These are phyloP conservation scores for Pichia kluyveri DNA, from an alignment of 805 yeast genomes.

Conservation along the genomic window DNA sequence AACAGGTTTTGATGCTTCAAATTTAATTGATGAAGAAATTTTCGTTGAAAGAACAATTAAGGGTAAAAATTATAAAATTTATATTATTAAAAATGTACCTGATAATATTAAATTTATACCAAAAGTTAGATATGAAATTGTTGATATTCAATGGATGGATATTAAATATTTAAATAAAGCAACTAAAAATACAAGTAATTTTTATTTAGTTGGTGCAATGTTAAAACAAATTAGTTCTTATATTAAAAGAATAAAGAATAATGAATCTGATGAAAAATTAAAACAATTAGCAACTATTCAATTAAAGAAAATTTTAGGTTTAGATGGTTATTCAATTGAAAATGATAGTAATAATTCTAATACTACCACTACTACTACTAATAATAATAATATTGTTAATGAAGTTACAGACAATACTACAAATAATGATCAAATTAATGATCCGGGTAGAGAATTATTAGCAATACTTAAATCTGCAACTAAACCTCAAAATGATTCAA, in stretches of 20 bases:
- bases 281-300: constrained; percentile 55
- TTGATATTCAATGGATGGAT: constrained; percentile 71
- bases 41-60: constrained; percentile 71
- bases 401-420: too few relatives aligned
- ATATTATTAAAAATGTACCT: constrained; percentile 67
- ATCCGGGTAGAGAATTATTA: constrained; percentile 72
- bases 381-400: too few relatives aligned
- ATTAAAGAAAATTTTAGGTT: constrained; percentile 56
- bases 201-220: constrained; percentile 39
- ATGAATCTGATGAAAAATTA: constrained; percentile 46
- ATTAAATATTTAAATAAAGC: constrained; percentile 35
- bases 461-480: constrained; percentile 48
- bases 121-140: constrained; percentile 79
- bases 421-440: constrained; percentile 23
- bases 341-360: constrained; percentile 20
- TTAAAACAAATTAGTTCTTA: constrained; percentile 44
- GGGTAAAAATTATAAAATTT: constrained; percentile 83
- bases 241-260: constrained; percentile 44
- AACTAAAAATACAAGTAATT: constrained; percentile 25
- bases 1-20: constrained; percentile 79
- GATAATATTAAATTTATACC: constrained; percentile 72
- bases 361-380: too few relatives aligned
- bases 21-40: constrained; percentile 57
- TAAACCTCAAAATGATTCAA: constrained; percentile 13
- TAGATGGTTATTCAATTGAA: constrained; percentile 28